Evolutionary conservation across 495 filamentous ascomycete species (phyloP).

Genomic region (Thermochaetoides thermophila): DNA sequence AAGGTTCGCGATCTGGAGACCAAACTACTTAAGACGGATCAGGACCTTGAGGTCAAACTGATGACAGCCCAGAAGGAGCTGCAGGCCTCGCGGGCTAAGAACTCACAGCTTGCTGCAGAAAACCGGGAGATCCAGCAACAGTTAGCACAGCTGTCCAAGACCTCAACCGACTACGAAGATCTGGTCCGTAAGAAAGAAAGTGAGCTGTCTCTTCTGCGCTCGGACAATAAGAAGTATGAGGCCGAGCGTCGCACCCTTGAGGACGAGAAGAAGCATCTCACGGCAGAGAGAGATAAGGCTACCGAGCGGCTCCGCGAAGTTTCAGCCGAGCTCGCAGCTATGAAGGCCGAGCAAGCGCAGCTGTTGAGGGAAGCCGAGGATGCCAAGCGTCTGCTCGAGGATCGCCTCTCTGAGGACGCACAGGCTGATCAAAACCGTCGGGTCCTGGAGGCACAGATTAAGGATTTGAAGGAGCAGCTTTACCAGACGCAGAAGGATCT

Average conservation of each 20-base stretch:
- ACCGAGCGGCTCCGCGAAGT: slow-evolving; percentile 65
- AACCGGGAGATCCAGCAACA: slow-evolving; percentile 77
- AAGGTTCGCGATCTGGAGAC: slow-evolving; percentile 79
- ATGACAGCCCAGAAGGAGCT: slow-evolving; percentile 70
- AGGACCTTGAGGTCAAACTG: slow-evolving; percentile 81
- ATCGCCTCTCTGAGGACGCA: slow-evolving; percentile 76
- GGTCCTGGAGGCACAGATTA: slow-evolving; percentile 74
- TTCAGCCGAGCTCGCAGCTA: slow-evolving; percentile 74
- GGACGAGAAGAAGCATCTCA: slow-evolving; percentile 52
- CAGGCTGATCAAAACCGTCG: slow-evolving; percentile 74
- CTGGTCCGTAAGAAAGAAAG: slow-evolving; percentile 86
- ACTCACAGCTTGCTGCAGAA: slow-evolving; percentile 63
- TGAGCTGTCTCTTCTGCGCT: slow-evolving; percentile 69
- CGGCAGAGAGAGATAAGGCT: slow-evolving; percentile 65
- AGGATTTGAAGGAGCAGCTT: slow-evolving; percentile 72
- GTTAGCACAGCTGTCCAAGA: slow-evolving; percentile 72
- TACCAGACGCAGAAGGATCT: slow-evolving; percentile 77
- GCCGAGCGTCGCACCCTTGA: slow-evolving; percentile 65
- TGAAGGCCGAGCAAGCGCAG: slow-evolving; percentile 67
- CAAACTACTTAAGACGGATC: slow-evolving; percentile 71
- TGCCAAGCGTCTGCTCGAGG: slow-evolving; percentile 72
- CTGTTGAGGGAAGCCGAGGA: slow-evolving; percentile 81
- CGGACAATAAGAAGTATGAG: slow-evolving; percentile 65
- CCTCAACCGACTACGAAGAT: slow-evolving; percentile 89
- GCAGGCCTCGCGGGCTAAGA: slow-evolving; percentile 50